Percentiles rank a stretch among this genome's conserved stretches.
These are phyloP conservation scores for Chimonanthus salicifolius DNA, from an alignment of 164 flowering plant genomes.

Conservation along the genomic window DNA sequence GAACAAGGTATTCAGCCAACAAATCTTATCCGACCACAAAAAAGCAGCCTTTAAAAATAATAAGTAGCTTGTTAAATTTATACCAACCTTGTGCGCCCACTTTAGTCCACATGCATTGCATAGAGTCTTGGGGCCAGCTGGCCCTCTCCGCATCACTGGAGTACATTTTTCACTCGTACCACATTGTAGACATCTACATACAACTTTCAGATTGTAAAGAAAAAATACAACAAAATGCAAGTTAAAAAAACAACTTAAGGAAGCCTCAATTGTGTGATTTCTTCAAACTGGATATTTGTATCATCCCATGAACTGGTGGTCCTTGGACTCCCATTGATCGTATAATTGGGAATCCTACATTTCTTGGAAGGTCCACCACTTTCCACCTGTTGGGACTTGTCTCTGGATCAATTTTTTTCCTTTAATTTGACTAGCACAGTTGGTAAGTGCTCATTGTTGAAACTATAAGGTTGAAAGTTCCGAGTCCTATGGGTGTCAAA, in stretches of 20 bases:
- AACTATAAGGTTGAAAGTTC: too few species aligned
- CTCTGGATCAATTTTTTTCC: too few species aligned
- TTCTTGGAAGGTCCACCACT: too few species aligned
- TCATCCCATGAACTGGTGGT: not conserved
- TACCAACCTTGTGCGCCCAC: slow-evolving; percentile 22
- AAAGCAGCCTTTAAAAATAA: not conserved
- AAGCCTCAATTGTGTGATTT: not conserved
- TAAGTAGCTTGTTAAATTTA: not conserved
- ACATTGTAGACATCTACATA: slow-evolving; percentile 13
- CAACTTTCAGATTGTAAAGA: not conserved
- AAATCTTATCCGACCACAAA: not conserved
- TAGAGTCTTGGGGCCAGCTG: slow-evolving; percentile 13
- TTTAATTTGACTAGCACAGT: too few species aligned
- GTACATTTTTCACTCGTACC: slow-evolving; percentile 18
- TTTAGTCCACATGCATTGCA: slow-evolving; percentile 26
- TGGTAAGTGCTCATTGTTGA: too few species aligned
- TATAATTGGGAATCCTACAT: not conserved
- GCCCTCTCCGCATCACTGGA: slow-evolving; percentile 24
- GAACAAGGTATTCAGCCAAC: not conserved
- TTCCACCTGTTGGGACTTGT: too few species aligned
- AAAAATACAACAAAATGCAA: not conserved
- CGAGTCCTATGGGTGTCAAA: too few species aligned
- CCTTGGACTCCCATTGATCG: not conserved
- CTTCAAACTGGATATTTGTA: not conserved
- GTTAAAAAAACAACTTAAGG: not conserved